A percentile compares a stretch with the other conserved stretches of the same genome.
Conservation (phyloP, 2,329 filamentous ascomycete species). For the Paraphoma sp. region DNA sequence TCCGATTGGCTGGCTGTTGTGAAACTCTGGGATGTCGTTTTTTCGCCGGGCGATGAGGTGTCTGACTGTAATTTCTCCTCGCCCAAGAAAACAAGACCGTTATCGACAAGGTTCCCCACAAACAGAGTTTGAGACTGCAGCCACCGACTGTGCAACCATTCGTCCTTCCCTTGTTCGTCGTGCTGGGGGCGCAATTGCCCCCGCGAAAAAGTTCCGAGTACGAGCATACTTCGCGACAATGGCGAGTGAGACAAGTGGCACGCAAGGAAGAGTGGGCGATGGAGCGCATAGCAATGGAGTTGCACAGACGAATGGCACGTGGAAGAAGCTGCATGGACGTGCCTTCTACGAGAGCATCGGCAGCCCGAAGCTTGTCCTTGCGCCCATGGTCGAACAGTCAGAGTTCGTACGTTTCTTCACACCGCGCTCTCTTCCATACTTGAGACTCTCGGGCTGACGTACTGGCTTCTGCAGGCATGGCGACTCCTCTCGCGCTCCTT, state of each 20-base stretch:
- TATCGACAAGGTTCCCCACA: background rate
- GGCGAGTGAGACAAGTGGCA: conserved; percentile 20
- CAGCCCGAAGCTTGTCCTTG: conserved; percentile 86
- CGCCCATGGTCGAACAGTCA: conserved; percentile 98
- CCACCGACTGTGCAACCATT: conserved; percentile 20
- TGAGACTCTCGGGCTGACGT: conserved; percentile 12
- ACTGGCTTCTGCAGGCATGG: conserved; percentile 74
- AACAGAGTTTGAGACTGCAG: background rate
- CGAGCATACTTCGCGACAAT: conserved; percentile 19
- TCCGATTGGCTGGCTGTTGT: conserved; percentile 20
- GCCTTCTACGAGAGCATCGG: conserved; percentile 96
- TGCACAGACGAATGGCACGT: conserved; percentile 14
- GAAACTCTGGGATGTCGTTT: conserved; percentile 18
- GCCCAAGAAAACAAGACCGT: background rate
- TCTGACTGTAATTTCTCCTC: background rate
- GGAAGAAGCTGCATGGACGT: conserved; percentile 75
- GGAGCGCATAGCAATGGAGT: conserved; percentile 14
- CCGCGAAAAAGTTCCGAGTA: conserved; percentile 9
- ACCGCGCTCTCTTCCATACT: background rate
- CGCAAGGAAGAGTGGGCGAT: conserved; percentile 4
- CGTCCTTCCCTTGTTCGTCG: conserved; percentile 14
- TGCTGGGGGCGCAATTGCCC: conserved; percentile 31
- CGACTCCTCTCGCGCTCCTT: conserved; percentile 95
- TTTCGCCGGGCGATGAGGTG: conserved; percentile 9
- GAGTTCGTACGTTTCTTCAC: conserved; percentile 76